Conservation (phyloP, 192 early-diverging fungal genomes). For the Coemansia sp. region DNA sequence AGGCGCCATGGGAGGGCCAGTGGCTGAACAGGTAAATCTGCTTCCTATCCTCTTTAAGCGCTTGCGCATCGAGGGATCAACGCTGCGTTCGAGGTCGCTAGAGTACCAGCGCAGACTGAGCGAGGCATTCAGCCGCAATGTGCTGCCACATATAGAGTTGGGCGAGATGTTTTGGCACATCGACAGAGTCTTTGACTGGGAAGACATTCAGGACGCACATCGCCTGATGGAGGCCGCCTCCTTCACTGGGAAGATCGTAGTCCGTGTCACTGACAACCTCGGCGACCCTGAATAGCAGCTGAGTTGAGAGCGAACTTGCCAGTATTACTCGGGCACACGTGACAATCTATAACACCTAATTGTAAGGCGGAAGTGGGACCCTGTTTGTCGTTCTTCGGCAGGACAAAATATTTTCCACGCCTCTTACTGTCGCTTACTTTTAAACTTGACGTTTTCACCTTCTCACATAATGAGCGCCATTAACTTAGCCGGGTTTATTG, state of each 20-base stretch:
- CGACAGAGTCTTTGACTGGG: slow-evolving; percentile 67
- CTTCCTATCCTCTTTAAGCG: slow-evolving; percentile 64
- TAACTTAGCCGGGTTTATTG: slow-evolving; percentile 65
- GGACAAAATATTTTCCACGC: background rate
- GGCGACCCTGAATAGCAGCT: background rate
- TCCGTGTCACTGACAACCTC: slow-evolving; percentile 34
- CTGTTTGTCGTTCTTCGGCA: background rate
- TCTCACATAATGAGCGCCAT: slow-evolving; percentile 35
- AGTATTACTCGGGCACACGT: background rate
- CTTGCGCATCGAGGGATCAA: slow-evolving; percentile 68
- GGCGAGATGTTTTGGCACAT: slow-evolving; percentile 58
- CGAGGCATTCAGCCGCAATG: slow-evolving; percentile 56
- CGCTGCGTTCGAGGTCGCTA: slow-evolving; percentile 65
- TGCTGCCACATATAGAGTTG: slow-evolving; percentile 57
- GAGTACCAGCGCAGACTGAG: slow-evolving; percentile 65
- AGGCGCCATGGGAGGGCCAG: slow-evolving; percentile 63
- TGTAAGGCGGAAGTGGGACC: background rate
- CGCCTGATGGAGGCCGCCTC: slow-evolving; percentile 64
- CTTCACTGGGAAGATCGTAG: slow-evolving; percentile 68
- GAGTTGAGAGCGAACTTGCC: background rate
- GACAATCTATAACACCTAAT: background rate
- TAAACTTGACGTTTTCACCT: background rate
- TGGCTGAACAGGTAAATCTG: slow-evolving; percentile 28
- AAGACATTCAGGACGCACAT: slow-evolving; percentile 67
- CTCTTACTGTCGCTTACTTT: slow-evolving; percentile 8